phyloP scores from a whole-genome alignment of 768 basidiomycete species.

The Plicaturopsis crispa region DNA sequence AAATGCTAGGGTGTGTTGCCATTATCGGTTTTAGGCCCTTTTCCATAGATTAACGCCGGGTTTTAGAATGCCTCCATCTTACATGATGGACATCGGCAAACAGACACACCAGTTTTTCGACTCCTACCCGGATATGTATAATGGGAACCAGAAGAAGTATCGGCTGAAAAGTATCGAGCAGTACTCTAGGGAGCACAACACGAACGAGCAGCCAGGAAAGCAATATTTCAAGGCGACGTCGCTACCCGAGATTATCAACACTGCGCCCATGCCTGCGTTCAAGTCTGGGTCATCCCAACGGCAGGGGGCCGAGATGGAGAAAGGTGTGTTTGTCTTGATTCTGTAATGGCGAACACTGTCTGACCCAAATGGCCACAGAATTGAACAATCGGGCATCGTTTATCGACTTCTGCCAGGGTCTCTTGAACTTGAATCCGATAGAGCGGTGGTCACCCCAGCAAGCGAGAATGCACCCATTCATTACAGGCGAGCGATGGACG shows the following conservation, averaged over 20 bases:
- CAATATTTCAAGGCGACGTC: slow-evolving; percentile 97
- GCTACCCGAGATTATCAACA: slow-evolving; percentile 92
- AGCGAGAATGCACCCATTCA: slow-evolving; percentile 92
- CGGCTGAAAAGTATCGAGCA: slow-evolving; percentile 88
- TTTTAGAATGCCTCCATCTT: slow-evolving; percentile 75
- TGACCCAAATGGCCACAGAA: slow-evolving; percentile 41
- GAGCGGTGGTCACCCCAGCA: slow-evolving; percentile 97
- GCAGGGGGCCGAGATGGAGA: slow-evolving; percentile 79
- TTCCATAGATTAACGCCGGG: slow-evolving; percentile 3
- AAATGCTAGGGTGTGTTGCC: slow-evolving; percentile 87
- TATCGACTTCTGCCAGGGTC: slow-evolving; percentile 94
- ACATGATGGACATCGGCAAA: slow-evolving; percentile 95
- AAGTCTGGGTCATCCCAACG: slow-evolving; percentile 68
- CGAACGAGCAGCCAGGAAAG: slow-evolving; percentile 96
- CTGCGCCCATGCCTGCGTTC: slow-evolving; percentile 84
- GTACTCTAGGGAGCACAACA: slow-evolving; percentile 91
- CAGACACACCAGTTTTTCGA: slow-evolving; percentile 94
- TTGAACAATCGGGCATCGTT: slow-evolving; percentile 91
- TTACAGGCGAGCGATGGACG: slow-evolving; percentile 93
- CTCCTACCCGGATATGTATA: slow-evolving; percentile 56
- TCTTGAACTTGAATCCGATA: slow-evolving; percentile 90
- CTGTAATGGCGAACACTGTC: slow-evolving; percentile 1
- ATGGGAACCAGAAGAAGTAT: slow-evolving; percentile 66
- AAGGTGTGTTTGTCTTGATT: slow-evolving; percentile 45
- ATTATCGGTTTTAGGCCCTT: slow-evolving; percentile 1